A percentile compares a stretch with the other conserved stretches of the same genome.
phyloP scores from a whole-genome alignment of 306 rosid species.

The Inga oerstediana region DNA sequence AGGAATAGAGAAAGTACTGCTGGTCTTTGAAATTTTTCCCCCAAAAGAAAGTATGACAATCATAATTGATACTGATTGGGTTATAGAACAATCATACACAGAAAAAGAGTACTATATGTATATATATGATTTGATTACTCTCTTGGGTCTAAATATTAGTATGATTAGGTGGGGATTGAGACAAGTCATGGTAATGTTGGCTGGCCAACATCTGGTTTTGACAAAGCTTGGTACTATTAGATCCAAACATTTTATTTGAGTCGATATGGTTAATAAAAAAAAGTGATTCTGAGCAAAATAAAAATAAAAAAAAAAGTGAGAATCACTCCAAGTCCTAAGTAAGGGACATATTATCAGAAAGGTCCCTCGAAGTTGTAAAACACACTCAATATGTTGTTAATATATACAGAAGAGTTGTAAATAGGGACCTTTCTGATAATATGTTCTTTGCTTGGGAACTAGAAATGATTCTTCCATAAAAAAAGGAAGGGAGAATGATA shows the following conservation, averaged over 20 bases:
- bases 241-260: background rate
- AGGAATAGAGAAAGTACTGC: background rate
- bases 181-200: background rate
- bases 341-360: no score
- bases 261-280: no score
- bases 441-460: no score
- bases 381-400: no score
- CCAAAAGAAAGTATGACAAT: background rate
- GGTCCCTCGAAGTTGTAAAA: no score
- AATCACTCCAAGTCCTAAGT: no score
- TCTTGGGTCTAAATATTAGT: background rate
- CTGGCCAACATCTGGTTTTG: background rate
- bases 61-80: background rate
- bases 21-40: background rate
- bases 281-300: no score
- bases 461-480: no score
- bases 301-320: no score
- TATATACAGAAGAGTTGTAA: no score
- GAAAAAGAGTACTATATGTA: background rate
- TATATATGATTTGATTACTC: background rate
- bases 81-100: background rate
- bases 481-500: no score
- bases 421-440: no score
- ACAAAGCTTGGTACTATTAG: background rate
- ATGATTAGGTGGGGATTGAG: slow-evolving; percentile 9